Evolutionary conservation across 192 early-diverging fungal species (phyloP), one percentile per base, ranked within the genome.

Genomic region (Coemansia sp.): DNA sequence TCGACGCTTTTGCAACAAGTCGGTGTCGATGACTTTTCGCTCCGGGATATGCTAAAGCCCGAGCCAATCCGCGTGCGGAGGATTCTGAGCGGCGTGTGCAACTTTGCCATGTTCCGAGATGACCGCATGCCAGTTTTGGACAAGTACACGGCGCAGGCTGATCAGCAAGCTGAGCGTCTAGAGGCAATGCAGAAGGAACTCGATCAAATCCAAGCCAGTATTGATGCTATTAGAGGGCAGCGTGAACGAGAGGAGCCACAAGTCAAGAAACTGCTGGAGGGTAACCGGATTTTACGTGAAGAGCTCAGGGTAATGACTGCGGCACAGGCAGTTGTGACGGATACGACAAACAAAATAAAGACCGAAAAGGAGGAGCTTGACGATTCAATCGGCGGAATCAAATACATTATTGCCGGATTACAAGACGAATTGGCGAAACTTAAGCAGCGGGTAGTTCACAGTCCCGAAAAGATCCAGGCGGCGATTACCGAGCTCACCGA

Each of bases 71-170:
- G 89, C 5, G 77, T 93, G 31, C 74, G 89, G 0, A 77, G 85
- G n/a, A 86, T 93, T n/a, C 82, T 97, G 10, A 92, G 90, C 75
- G 91, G 87, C 7, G 80, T 95, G 25, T 93, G 94, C 70, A 97
- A 97, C 72, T 97, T 94, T 86, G 90, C 89, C 59, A 95, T 93
- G 81, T 97, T 97, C 71, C 81, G 93, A 21, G 93, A 95, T 61
- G 90, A 94, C 67, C 82, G 88, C 7, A 80, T 93, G 78, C 82
- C 75, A 2, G 72, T 89, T 0, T 84, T 87, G 60, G 90, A 94
- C 65, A 77, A 86, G 46, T 89, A 85, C 70, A 89, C 86, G 2
- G 66, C 72, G 36, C 81, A 89, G 72, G 77, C 87, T 1, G 92
- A 86, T 34, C 70, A 77, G 51, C 85, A 74, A 66, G 71, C 57